Conservation (phyloP, 2,329 filamentous ascomycete genomes). For the Claviceps citrina region DNA sequence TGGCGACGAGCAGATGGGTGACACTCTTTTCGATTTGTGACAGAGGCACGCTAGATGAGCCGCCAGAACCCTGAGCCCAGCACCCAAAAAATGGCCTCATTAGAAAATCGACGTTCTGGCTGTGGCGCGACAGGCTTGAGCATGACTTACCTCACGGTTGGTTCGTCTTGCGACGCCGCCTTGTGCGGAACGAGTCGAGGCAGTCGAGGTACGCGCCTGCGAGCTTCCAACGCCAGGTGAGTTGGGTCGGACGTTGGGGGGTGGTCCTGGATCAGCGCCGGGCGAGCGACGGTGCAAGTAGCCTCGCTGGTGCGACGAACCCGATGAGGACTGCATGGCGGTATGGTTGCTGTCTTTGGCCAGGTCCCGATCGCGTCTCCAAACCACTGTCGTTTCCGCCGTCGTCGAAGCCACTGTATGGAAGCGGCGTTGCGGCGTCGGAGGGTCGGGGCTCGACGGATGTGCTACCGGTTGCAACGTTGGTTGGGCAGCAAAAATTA, state of each 20-base stretch:
- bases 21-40: constrained; percentile 99
- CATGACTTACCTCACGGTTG: constrained; percentile 20
- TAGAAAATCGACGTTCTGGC: background rate
- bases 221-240: constrained; percentile 42
- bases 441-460: background rate
- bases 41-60: constrained; percentile 51
- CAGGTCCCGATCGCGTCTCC: background rate
- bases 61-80: constrained; percentile 29
- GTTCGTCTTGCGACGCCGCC: constrained; percentile 16
- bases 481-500: constrained; percentile 5
- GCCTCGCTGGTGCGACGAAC: constrained; percentile 35
- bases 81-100: background rate
- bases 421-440: background rate
- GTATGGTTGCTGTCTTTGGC: background rate
- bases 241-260: constrained; percentile 42
- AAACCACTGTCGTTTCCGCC: background rate
- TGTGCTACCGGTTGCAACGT: background rate
- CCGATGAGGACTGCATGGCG: constrained; percentile 33
- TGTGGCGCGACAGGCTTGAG: constrained; percentile 2
- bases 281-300: constrained; percentile 46
- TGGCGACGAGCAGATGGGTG: constrained; percentile 90
- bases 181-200: constrained; percentile 49
- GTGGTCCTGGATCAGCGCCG: constrained; percentile 43
- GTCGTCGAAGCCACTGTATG: background rate
- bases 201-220: constrained; percentile 48